phyloP scores from a whole-genome alignment of 2,329 filamentous ascomycete genomes.

The Capronia americana region DNA sequence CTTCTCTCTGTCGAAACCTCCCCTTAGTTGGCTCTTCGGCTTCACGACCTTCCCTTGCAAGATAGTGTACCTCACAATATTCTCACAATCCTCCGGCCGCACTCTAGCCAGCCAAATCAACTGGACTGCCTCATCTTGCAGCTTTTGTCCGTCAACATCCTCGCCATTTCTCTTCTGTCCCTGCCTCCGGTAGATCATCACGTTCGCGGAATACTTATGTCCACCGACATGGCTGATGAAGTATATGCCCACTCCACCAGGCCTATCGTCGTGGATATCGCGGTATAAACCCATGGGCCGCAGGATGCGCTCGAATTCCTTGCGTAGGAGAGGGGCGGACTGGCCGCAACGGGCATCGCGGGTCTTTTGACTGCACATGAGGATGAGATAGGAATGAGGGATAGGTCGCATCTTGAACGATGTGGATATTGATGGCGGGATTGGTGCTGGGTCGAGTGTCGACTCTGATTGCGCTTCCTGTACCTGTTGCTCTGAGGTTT shows the following conservation, averaged over 20 bases:
- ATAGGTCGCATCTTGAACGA: conserved; percentile 60
- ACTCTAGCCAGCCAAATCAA: conserved; percentile 93
- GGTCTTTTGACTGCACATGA: conserved; percentile 87
- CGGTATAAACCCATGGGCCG: conserved; percentile 83
- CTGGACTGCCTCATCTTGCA: conserved; percentile 69
- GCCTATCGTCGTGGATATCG: conserved; percentile 84
- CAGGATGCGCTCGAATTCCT: conserved; percentile 88
- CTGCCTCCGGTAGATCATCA: conserved; percentile 82
- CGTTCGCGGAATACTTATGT: conserved; percentile 94
- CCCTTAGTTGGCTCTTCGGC: conserved; percentile 81
- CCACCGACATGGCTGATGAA: conserved; percentile 97
- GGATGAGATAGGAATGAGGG: conserved; percentile 79
- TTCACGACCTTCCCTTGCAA: conserved; percentile 94
- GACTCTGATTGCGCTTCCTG: conserved; percentile 6
- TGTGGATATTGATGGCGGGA: conserved; percentile 23
- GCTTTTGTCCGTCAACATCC: conserved; percentile 38
- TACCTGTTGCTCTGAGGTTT: conserved; percentile 7
- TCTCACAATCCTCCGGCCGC: conserved; percentile 87
- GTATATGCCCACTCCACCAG: conserved; percentile 83
- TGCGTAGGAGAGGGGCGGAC: conserved; percentile 84
- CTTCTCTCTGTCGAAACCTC: conserved; percentile 83
- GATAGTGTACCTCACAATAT: conserved; percentile 85
- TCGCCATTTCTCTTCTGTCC: conserved; percentile 47
- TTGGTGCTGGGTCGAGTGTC: conserved; percentile 22
- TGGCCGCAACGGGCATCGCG: conserved; percentile 91